Base-by-base conservation (phyloP, 2,329 filamentous ascomycete species). In the Pseudocercospora cruenta region DNA sequence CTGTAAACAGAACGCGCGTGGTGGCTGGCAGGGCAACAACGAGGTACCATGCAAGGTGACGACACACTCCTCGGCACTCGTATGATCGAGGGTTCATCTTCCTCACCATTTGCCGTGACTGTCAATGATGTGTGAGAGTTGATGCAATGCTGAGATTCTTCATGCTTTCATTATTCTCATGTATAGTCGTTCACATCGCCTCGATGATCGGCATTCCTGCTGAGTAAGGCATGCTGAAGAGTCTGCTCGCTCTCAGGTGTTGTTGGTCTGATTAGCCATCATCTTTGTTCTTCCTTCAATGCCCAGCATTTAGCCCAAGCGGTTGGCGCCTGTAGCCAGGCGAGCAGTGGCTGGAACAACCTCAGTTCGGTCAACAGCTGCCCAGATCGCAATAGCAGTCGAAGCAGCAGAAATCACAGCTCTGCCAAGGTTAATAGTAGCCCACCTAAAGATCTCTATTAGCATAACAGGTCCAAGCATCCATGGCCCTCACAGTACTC, bases 371-470 rank as follows among this genome's bases (percentile, higher is more conserved):
- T 75, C 73, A 1, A 74, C 66, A 22, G 72, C 72, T n/a, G 74
- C 74, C 73, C 73, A 76, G 36, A 70, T 69, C 24, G 74, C 74
- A 12, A 67, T 28, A 14, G 70, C n/a, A 12, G 72, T 69, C 43
- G 62, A 70, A 47, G 74, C 26, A 19, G 61, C 66, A 55, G 70
- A 66, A 43, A 75, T 64, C 12, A 78, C 62, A 1, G 78, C 77
- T 19, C 84, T 73, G 5, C 76, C 81, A 39, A 88, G 68, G 71
- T 87, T 87, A 70, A 87, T 72, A 58, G 80, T 77, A 2, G 80
- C 85, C 86, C 86, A 89, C 24, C 47, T 51, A 51, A 24, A 1
- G 6, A 24, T 12, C 9, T 16, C 14, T 6, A 24, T 51, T 26
- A 51, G 47, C 47, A 43, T 14, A 19, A 51, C 47, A 51, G 9